phyloP scores from a whole-genome alignment of 768 basidiomycete genomes.

The Asterophora lycoperdoides region DNA sequence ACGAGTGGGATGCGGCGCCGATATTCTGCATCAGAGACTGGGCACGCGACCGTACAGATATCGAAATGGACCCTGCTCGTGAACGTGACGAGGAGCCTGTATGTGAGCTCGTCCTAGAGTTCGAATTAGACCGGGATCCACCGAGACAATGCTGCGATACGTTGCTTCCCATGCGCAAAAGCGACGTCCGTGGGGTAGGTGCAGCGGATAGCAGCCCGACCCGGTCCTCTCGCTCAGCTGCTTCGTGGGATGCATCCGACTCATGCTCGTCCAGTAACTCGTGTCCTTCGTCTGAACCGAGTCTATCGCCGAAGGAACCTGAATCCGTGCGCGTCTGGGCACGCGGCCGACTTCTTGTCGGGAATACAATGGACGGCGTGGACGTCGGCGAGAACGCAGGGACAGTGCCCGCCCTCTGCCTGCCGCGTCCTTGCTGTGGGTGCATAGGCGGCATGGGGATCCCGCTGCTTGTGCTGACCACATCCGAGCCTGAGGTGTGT shows the following conservation, averaged over 20 bases:
- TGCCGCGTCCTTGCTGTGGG: slow-evolving; percentile 29
- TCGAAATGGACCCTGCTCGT: slow-evolving; percentile 36
- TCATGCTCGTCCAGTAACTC: slow-evolving; percentile 35
- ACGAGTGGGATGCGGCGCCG: slow-evolving; percentile 56
- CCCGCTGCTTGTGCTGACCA: slow-evolving; percentile 30
- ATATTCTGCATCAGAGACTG: slow-evolving; percentile 67
- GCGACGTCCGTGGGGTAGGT: slow-evolving; percentile 48
- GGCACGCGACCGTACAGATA: slow-evolving; percentile 58
- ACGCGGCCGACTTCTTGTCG: slow-evolving; percentile 21
- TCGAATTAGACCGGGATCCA: slow-evolving; percentile 31
- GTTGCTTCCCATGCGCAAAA: slow-evolving; percentile 36
- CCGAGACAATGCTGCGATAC: slow-evolving; percentile 27
- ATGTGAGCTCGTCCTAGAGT: slow-evolving; percentile 29
- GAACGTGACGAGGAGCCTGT: slow-evolving; percentile 40
- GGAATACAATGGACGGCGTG: slow-evolving; percentile 21
- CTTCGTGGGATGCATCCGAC: slow-evolving; percentile 53
- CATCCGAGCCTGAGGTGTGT: slow-evolving; percentile 30
- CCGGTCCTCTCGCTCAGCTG: slow-evolving; percentile 58
- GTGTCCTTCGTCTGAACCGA: slow-evolving; percentile 19
- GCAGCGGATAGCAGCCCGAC: slow-evolving; percentile 50
- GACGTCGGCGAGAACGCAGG: slow-evolving; percentile 26
- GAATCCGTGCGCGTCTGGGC: slow-evolving; percentile 13
- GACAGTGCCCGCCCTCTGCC: slow-evolving; percentile 30
- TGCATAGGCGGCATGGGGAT: slow-evolving; percentile 44
- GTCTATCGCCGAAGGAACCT: slow-evolving; percentile 1